phyloP scores from a whole-genome alignment of 2,329 filamentous ascomycete genomes.

The Sordariomycetes sp. region DNA sequence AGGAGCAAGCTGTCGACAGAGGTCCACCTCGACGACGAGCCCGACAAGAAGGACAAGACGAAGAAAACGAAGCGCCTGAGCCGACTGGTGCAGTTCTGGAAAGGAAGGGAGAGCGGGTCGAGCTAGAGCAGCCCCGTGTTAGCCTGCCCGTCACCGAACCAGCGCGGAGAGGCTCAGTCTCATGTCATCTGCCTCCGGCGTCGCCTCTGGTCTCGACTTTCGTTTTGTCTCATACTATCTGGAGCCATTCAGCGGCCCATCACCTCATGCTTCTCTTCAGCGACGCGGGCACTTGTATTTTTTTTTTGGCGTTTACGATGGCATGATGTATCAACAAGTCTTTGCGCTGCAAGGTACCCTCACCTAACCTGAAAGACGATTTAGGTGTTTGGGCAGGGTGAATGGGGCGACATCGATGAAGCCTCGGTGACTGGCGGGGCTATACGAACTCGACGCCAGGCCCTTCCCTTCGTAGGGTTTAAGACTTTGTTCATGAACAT shows the following conservation, averaged over 20 bases:
- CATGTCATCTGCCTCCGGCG: neutral
- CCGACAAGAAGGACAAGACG: constrained; percentile 42
- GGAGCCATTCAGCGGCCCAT: neutral
- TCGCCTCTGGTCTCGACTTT: too few species aligned
- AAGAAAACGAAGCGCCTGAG: constrained; percentile 63
- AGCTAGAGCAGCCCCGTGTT: constrained; percentile 9
- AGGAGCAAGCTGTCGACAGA: constrained; percentile 66
- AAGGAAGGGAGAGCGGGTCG: constrained; percentile 31
- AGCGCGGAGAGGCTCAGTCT: neutral
- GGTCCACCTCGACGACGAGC: constrained; percentile 44
- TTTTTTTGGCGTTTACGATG: neutral
- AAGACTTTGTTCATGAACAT: constrained; percentile 2
- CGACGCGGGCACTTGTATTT: neutral
- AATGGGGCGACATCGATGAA: neutral
- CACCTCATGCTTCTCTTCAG: neutral
- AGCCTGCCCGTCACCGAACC: neutral
- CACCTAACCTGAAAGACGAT: neutral
- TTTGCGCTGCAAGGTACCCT: neutral
- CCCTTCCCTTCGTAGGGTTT: neutral
- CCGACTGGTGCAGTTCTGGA: constrained; percentile 73
- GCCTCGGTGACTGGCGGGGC: neutral
- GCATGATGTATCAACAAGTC: neutral
- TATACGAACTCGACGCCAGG: neutral
- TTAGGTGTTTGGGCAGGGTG: neutral
- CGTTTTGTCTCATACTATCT: neutral